Conservation (phyloP, 352 stramenopile genomes). For the Phytopythium mirpurense region DNA sequence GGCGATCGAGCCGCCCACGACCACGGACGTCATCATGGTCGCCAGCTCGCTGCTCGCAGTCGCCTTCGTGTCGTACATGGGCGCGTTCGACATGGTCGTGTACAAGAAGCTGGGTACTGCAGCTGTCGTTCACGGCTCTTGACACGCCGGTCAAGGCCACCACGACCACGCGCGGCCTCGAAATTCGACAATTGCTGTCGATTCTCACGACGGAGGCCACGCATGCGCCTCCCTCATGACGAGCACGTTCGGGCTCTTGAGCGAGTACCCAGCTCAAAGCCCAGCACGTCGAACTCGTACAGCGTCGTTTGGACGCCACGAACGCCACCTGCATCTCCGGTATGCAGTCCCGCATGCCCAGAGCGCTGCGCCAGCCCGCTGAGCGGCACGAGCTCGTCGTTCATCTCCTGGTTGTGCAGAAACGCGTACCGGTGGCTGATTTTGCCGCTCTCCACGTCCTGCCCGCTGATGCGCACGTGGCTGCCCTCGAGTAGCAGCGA, state of each 20-base stretch:
- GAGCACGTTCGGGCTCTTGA: slow-evolving; percentile 97
- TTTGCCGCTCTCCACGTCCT: slow-evolving; percentile 94
- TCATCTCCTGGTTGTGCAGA: slow-evolving; percentile 93
- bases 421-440: slow-evolving; percentile 92
- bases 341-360: slow-evolving; percentile 7
- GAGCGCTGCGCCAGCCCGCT: slow-evolving; percentile 83
- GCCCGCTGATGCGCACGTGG: slow-evolving; percentile 86
- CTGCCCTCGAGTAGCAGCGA: slow-evolving; percentile 91
- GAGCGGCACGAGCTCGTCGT: slow-evolving; percentile 91
- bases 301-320: slow-evolving; percentile 91
- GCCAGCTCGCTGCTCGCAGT: too few species aligned
- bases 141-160: too few species aligned
- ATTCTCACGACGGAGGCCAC: too few species aligned
- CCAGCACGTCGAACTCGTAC: slow-evolving; percentile 94
- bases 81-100: too few species aligned
- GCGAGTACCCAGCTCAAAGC: slow-evolving; percentile 94
- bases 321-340: slow-evolving; percentile 90
- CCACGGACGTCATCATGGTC: too few species aligned
- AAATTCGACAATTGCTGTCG: too few species aligned
- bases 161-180: too few species aligned
- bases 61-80: too few species aligned
- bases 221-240: slow-evolving; percentile 94
- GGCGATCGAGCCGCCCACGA: too few species aligned
- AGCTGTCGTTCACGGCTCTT: too few species aligned
- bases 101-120: too few species aligned